A percentile compares a stretch with the other conserved stretches of the same genome.
Evolutionary conservation across 495 filamentous ascomycete genomes (phyloP).

Genomic region (Podospora bellae-mahoneyi): DNA sequence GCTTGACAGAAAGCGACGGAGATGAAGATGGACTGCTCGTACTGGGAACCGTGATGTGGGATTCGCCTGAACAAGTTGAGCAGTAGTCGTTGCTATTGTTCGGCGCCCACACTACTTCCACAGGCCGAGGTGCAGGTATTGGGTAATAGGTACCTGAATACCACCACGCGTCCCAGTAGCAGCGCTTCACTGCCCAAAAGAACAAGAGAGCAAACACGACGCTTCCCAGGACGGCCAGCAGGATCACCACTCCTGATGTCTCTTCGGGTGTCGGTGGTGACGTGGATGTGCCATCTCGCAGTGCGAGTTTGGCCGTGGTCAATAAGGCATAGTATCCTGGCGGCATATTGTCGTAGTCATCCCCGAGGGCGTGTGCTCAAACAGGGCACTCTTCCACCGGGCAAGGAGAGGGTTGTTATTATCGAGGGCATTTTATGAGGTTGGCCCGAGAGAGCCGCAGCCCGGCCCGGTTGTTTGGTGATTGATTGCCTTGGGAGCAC

Average conservation of each 20-base stretch:
- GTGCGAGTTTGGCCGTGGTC: background rate
- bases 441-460: no score
- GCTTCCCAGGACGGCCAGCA: background rate
- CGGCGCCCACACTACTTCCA: background rate
- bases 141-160: background rate
- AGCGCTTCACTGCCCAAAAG: background rate
- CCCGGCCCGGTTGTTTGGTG: background rate
- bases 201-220: background rate
- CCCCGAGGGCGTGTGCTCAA: no score
- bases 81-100: background rate
- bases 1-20: background rate
- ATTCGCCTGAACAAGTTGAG: background rate
- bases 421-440: background rate
- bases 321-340: background rate
- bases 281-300: background rate
- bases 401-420: no score
- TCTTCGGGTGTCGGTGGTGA: background rate
- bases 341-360: background rate
- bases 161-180: conserved; percentile 2
- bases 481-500: background rate
- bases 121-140: background rate
- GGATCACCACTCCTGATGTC: background rate
- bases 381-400: no score
- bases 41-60: conserved; percentile 3
- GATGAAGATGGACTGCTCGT: conserved; percentile 1